These are phyloP conservation scores for Bondarzewia mesenterica DNA, from an alignment of 1,284 basidiomycete species.

Conservation along the genomic window DNA sequence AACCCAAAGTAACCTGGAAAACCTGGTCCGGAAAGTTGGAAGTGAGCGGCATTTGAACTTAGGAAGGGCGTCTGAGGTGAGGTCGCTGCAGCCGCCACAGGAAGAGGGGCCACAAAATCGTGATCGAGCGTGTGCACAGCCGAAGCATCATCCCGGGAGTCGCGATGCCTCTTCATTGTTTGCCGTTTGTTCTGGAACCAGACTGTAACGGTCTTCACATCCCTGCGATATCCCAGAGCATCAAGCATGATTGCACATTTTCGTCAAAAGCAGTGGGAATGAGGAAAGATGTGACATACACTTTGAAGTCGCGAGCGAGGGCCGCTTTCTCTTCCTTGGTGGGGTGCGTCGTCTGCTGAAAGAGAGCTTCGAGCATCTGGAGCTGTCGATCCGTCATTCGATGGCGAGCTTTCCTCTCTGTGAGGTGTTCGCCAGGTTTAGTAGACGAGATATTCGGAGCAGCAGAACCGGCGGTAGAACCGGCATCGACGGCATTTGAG, in stretches of 20 bases:
- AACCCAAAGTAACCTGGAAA: not conserved
- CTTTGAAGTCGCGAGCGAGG: conserved; percentile 27
- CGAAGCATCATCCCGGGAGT: not conserved
- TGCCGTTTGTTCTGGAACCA: conserved; percentile 48
- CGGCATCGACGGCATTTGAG: not conserved
- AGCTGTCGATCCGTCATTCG: conserved; percentile 32
- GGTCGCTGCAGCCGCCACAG: not conserved
- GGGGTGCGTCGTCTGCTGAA: conserved; percentile 30
- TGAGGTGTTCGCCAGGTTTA: not conserved
- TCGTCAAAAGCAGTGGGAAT: not conserved
- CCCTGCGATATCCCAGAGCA: conserved; percentile 24
- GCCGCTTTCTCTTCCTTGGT: conserved; percentile 29
- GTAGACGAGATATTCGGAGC: not conserved
- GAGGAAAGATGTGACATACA: conserved; percentile 24
- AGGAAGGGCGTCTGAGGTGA: not conserved
- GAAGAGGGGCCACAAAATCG: not conserved
- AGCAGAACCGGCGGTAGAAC: not conserved
- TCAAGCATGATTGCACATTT: no score
- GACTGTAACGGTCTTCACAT: conserved; percentile 40
- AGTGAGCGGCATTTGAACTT: not conserved
- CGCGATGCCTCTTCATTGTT: conserved; percentile 29
- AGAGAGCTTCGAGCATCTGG: conserved; percentile 29
- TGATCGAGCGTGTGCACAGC: not conserved
- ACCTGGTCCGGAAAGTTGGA: not conserved
- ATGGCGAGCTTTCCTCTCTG: conserved; percentile 26